A percentile compares a stretch with the other conserved stretches of the same genome.
These are phyloP conservation scores for Sporothrix luriei DNA, from an alignment of 2,329 filamentous ascomycete genomes.

Conservation along the genomic window DNA sequence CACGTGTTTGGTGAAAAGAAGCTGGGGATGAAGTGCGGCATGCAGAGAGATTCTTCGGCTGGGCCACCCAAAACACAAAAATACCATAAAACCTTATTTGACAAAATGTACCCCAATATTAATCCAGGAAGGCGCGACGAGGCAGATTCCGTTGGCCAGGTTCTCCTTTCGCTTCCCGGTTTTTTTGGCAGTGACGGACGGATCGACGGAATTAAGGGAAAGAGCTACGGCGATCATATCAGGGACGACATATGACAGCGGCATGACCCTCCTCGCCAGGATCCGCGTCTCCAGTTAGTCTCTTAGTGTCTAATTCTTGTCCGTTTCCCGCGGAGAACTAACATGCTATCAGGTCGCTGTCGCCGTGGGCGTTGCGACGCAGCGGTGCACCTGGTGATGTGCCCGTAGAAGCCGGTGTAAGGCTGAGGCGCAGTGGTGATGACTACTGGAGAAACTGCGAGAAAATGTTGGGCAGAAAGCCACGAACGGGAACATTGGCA, in stretches of 20 bases:
- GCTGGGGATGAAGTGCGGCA: conserved; percentile 1
- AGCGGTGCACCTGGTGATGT: neutral
- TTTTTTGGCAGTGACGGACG: neutral
- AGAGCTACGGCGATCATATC: conserved; percentile 6
- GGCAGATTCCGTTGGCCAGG: neutral
- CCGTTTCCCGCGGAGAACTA: neutral
- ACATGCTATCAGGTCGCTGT: neutral
- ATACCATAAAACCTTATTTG: conserved; percentile 5
- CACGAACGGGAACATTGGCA: neutral
- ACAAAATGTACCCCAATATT: neutral
- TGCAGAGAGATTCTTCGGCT: conserved; percentile 10
- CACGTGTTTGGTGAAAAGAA: neutral
- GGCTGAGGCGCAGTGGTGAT: conserved; percentile 3
- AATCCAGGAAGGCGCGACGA: neutral
- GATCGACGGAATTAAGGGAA: conserved; percentile 21
- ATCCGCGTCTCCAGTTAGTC: conserved; percentile 4
- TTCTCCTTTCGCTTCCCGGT: neutral
- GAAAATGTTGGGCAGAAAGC: neutral
- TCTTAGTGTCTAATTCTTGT: no score
- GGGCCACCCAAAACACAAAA: neutral
- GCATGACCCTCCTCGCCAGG: neutral
- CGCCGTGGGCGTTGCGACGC: neutral
- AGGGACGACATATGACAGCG: conserved; percentile 9
- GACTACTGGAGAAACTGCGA: neutral
- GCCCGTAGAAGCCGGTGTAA: neutral